Evolutionary conservation across 495 filamentous ascomycete genomes (phyloP).

Genomic region (Annulohypoxylon stygium): DNA sequence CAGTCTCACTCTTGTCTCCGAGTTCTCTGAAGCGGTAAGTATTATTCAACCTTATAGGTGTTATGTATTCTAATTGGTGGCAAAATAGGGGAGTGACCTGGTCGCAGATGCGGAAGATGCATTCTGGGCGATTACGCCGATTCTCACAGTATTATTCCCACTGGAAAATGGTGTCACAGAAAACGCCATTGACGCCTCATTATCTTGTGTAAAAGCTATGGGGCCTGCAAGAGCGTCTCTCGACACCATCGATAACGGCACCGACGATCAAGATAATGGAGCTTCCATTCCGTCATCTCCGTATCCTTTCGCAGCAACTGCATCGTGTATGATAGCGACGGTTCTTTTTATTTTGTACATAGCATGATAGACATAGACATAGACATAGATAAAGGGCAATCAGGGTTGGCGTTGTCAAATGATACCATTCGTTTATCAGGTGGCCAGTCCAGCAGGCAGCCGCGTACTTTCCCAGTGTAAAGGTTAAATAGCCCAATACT

Average conservation of each 20-base stretch:
- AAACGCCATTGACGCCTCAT: conserved; percentile 29
- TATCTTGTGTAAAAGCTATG: conserved; percentile 43
- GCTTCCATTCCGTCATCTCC: conserved; percentile 17
- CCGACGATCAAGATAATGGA: conserved; percentile 19
- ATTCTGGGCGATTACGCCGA: conserved; percentile 38
- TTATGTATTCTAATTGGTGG: conserved; percentile 16
- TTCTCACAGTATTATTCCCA: conserved; percentile 45
- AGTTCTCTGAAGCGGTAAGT: conserved; percentile 30
- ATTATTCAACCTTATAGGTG: too few relatives aligned
- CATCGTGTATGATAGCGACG: background rate
- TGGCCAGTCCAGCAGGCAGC: background rate
- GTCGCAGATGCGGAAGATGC: conserved; percentile 21
- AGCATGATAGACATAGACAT: background rate
- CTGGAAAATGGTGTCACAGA: conserved; percentile 23
- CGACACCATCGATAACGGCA: conserved; percentile 27
- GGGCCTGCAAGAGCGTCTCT: conserved; percentile 42
- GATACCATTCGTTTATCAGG: background rate
- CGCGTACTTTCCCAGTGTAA: background rate
- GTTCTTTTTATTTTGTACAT: conserved; percentile 15
- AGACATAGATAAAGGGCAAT: background rate
- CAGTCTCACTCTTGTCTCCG: conserved; percentile 31
- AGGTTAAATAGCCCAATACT: background rate
- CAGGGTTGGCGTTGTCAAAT: conserved; percentile 13
- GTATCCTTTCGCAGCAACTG: background rate
- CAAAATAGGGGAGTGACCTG: conserved; percentile 19